Base-by-base conservation (phyloP, 2,329 filamentous ascomycete species). In the Gnomoniopsis sp. region DNA sequence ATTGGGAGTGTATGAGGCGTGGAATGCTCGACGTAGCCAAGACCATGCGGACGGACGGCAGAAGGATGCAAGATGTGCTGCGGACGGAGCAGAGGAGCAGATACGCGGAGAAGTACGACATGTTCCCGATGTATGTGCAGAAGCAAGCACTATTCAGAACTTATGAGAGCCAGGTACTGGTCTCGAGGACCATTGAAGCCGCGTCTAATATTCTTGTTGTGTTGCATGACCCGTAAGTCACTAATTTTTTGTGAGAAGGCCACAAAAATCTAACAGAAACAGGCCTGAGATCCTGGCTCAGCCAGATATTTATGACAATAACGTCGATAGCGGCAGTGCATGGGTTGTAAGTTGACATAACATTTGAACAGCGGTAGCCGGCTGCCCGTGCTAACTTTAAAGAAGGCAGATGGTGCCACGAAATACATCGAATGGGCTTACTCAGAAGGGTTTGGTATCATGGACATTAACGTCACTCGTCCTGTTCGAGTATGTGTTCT, bases 381-480 rank as follows among this genome's bases (percentile, higher is more conserved):
- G 3, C n/a, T 33, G 30, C 6, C 19, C 43, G n/a, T 55, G 17
- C 59, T 61, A 46, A 61, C 34, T n/a, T 19, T 8, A 7, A 15
- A 46, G 8, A 52, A 96, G 92, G 86, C 90, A 75, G 93, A 98
- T 79, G 83, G 86, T 51, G 83, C 92, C 49, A 86, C 87, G 68
- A 83, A 86, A 30, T 97, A 96, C 71, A 85, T 97, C 63, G 86
- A 89, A 60, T 96, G 92, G 91, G 91, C 91, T 0, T 74, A 87
- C 21, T 75, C 81, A n/a, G 83, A 91, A 59, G 85, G 83, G 17
- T 96, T 93, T 67, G 91, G 87, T 1, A 85, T 98, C 22, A 89
- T 99, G 66, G 95, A 99, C 70, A 84, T 96, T 59, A 98, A 98
- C 64, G 82, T 99, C 2, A 93, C 93, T 0, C 88, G 88, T 63